phyloP scores from a whole-genome alignment of 768 basidiomycete genomes.

The Austroboletus festivus region DNA sequence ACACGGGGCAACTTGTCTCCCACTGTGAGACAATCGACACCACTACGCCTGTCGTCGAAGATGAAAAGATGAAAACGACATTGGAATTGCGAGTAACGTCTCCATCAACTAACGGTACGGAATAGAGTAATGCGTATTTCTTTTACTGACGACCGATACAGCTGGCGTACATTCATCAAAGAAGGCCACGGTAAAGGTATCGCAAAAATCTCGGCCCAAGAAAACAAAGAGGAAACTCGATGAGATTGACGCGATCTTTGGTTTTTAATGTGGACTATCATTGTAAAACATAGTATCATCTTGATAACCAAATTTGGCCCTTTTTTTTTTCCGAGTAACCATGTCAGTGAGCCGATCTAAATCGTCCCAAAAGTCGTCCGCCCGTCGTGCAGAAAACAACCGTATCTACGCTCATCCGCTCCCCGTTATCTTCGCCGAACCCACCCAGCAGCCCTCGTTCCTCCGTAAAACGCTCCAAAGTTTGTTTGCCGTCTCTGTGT shows the following conservation, averaged over 20 bases:
- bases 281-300: no score
- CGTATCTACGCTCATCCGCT: constrained; percentile 67
- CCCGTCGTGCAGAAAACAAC: constrained; percentile 60
- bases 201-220: constrained; percentile 11
- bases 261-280: no score
- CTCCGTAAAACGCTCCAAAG: constrained; percentile 47
- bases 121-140: no score
- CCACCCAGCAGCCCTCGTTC: constrained; percentile 34
- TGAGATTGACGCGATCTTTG: constrained; percentile 29
- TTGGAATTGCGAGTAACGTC: neutral
- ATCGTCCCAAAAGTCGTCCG: constrained; percentile 47
- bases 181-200: neutral
- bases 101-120: constrained; percentile 4
- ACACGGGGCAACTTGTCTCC: constrained; percentile 15
- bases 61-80: neutral
- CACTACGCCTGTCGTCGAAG: neutral
- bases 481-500: constrained; percentile 55
- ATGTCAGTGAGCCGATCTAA: constrained; percentile 38
- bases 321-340: constrained; percentile 52
- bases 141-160: no score
- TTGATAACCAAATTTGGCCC: no score
- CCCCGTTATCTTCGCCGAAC: constrained; percentile 52
- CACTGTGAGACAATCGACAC: neutral
- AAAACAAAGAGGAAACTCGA: constrained; percentile 20
- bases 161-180: neutral